Evolutionary conservation across 768 basidiomycete species (phyloP), one percentile per base, ranked within the genome.

Genomic region (Crepidotus variabilis): DNA sequence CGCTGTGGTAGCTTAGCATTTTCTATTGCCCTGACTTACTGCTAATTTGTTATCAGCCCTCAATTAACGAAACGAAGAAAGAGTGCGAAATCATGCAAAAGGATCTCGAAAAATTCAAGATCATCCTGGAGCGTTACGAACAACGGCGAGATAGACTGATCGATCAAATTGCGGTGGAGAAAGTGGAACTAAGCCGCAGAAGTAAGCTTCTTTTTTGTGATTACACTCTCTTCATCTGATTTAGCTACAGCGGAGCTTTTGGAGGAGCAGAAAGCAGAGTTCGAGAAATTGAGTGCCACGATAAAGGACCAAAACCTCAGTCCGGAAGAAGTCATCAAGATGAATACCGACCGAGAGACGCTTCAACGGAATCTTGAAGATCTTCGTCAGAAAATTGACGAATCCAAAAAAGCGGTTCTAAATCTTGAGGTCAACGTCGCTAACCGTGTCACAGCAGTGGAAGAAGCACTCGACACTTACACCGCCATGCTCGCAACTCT

Each of bases 251-350:
- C 74, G 45, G 69, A 77, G 39, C 80, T 85, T 54, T 73, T 93
- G 35, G 83, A 86, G 43, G 77, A 81, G 47, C 77, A 91, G 33
- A 82, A 81, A 59, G 68, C 71, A 23, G 90, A 94, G 63, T 82
- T 88, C 60, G 76, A 76, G 22, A 80, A 78, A 54, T 76, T 94
- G 22, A 72, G 75, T 8, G 77, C 80, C 0, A 80, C 87, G 2
- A 91, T 98, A 24, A 87, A 86, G 64, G 83, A 76, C 32, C 97
- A 99, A 69, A 95, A 97, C 65, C 79, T 99, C 46, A 84, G 90
- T 1, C 89, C 90, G 0, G 92, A 95, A 69, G 95, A 99, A 71
- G 93, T 97, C 43, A 72, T 83, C 53, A 86, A 86, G 35, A 95
- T 99, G 92, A 94, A 88, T 63, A 85, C 85, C 4, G 94, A 98